Evolutionary conservation across 2,329 filamentous ascomycete species (phyloP).

Genomic region (Coniella lustricola): DNA sequence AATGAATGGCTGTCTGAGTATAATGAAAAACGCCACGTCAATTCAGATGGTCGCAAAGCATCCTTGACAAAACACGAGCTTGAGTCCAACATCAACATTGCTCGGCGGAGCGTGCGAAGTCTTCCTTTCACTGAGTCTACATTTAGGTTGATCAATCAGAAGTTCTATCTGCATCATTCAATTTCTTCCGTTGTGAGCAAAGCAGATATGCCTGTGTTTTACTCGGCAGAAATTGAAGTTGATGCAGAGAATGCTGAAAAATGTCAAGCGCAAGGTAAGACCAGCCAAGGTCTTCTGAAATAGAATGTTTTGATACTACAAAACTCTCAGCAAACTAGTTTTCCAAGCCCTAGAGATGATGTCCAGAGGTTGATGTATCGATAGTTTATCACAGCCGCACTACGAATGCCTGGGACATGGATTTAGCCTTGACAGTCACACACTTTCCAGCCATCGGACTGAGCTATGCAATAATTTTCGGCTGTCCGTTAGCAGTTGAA

Average conservation of each 20-base stretch:
- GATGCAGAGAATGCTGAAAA: neutral
- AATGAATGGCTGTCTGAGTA: conserved; percentile 2
- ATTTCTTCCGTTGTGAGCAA: conserved; percentile 20
- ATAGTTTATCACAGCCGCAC: conserved; percentile 24
- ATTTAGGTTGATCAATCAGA: conserved; percentile 16
- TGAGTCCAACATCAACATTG: neutral
- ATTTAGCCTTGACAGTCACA: conserved; percentile 22
- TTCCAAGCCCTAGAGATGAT: too few species aligned
- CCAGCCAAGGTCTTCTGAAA: neutral
- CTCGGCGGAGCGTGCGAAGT: conserved; percentile 11
- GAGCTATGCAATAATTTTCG: conserved; percentile 22
- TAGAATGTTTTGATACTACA: neutral
- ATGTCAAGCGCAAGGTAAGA: conserved; percentile 16
- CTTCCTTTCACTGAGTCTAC: conserved; percentile 19
- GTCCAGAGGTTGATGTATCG: neutral
- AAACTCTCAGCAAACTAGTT: too few species aligned
- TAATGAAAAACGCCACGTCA: neutral
- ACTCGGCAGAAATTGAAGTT: conserved; percentile 15
- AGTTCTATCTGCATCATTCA: conserved; percentile 19
- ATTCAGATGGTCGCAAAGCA: neutral
- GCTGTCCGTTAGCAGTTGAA: conserved; percentile 16
- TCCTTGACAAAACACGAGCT: neutral
- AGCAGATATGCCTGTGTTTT: conserved; percentile 21
- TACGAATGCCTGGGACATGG: conserved; percentile 21
- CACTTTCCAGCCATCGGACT: conserved; percentile 19